Evolutionary conservation across 768 basidiomycete species (phyloP).

Genomic region (Phlebiopsis gigantea): DNA sequence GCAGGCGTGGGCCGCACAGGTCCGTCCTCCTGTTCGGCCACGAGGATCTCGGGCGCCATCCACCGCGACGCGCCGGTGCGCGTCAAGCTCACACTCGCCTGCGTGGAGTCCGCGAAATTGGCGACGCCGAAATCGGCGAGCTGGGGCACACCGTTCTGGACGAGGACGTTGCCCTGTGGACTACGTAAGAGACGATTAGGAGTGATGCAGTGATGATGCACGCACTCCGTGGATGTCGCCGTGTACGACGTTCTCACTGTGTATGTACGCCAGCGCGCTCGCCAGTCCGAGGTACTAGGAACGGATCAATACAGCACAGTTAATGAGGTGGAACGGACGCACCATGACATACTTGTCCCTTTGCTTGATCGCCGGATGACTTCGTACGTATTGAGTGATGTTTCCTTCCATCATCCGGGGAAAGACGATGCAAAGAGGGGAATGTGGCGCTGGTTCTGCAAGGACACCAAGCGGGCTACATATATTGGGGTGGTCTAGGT

Average conservation of each 20-base stretch:
- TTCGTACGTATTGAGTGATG: not conserved
- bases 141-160: not conserved
- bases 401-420: not conserved
- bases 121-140: not conserved
- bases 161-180: not conserved
- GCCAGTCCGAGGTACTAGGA: not conserved
- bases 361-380: not conserved
- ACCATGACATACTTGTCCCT: not conserved
- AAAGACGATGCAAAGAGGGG: not conserved
- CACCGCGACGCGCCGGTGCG: not conserved
- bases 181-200: not conserved
- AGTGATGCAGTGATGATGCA: not conserved
- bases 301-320: not conserved
- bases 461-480: not conserved
- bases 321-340: not conserved
- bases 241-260: not conserved
- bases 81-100: not conserved
- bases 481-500: not conserved
- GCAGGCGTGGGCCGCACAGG: not conserved
- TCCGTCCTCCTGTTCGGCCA: not conserved
- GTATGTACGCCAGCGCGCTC: not conserved
- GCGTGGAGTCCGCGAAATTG: not conserved
- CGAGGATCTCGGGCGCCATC: not conserved
- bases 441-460: not conserved
- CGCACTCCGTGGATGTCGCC: constrained; percentile 4